Percentiles rank a stretch among this genome's conserved stretches.
Evolutionary conservation across 2,329 filamentous ascomycete genomes (phyloP).

Genomic region (Fonsecaea multimorphosa): DNA sequence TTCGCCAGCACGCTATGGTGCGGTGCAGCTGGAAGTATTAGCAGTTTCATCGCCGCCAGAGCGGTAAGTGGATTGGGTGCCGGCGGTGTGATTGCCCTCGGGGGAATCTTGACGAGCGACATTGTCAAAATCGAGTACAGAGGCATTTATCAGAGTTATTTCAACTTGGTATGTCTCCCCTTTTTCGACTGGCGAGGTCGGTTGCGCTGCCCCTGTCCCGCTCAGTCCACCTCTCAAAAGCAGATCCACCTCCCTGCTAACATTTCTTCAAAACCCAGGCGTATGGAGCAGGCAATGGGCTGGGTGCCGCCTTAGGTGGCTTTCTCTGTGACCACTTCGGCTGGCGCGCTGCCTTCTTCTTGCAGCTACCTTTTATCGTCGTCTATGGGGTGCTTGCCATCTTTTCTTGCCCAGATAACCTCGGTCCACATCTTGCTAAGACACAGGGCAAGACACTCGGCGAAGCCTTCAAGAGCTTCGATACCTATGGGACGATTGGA

Average conservation of each 20-base stretch:
- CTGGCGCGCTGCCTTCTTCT: conserved; percentile 74
- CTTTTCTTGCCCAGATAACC: conserved; percentile 50
- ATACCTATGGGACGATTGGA: conserved; percentile 61
- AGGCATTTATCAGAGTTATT: conserved; percentile 74
- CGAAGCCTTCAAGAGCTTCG: conserved; percentile 63
- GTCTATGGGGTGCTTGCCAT: conserved; percentile 55
- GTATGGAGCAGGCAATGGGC: conserved; percentile 35
- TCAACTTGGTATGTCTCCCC: conserved; percentile 44
- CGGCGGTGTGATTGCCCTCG: conserved; percentile 72
- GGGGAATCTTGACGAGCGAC: conserved; percentile 74
- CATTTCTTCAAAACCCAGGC: conserved; percentile 7
- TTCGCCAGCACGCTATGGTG: conserved; percentile 71
- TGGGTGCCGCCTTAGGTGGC: conserved; percentile 73
- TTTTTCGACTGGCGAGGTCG: not conserved
- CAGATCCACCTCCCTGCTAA: not conserved
- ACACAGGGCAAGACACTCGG: conserved; percentile 53
- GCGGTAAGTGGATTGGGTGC: conserved; percentile 75
- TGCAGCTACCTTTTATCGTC: conserved; percentile 63
- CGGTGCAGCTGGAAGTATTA: conserved; percentile 68
- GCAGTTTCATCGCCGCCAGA: conserved; percentile 72
- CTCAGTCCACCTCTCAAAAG: not conserved
- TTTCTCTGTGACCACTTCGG: conserved; percentile 72
- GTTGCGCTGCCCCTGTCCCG: not conserved
- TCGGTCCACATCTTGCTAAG: conserved; percentile 54
- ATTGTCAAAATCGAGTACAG: conserved; percentile 74